Evolutionary conservation across 192 early-diverging fungal species (phyloP).

Genomic region (Podila epigama): DNA sequence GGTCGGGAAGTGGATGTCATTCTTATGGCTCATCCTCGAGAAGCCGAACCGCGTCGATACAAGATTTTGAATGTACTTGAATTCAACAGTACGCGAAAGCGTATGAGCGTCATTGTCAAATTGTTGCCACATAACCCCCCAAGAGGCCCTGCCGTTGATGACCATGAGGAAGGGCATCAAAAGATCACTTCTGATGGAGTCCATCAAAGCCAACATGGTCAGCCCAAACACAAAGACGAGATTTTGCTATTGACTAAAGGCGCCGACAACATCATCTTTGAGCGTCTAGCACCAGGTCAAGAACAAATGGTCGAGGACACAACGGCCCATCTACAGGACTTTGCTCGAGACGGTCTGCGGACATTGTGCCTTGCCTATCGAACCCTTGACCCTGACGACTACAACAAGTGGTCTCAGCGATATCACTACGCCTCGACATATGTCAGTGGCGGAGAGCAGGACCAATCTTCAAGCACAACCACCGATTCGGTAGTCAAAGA

Average conservation of each 20-base stretch:
- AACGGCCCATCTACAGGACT: slow-evolving; percentile 76
- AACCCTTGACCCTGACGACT: slow-evolving; percentile 60
- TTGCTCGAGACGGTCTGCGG: slow-evolving; percentile 78
- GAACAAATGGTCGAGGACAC: slow-evolving; percentile 66
- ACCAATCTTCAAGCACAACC: too few relatives aligned
- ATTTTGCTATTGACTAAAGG: slow-evolving; percentile 70
- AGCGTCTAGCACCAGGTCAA: slow-evolving; percentile 65
- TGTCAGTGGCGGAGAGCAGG: not conserved
- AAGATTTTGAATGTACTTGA: slow-evolving; percentile 74
- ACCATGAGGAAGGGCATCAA: not conserved
- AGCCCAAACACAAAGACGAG: slow-evolving; percentile 13
- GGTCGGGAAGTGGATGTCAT: slow-evolving; percentile 69
- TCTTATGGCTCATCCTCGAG: slow-evolving; percentile 16
- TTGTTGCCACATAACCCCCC: not conserved
- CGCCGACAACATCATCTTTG: slow-evolving; percentile 79
- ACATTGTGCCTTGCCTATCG: slow-evolving; percentile 77
- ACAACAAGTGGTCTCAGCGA: slow-evolving; percentile 62
- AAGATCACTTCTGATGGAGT: too few relatives aligned
- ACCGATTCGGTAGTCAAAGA: too few relatives aligned
- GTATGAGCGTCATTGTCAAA: slow-evolving; percentile 72
- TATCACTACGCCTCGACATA: not conserved
- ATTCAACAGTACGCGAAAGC: slow-evolving; percentile 75
- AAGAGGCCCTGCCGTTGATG: slow-evolving; percentile 52
- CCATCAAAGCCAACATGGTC: not conserved
- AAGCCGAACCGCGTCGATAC: slow-evolving; percentile 42